A percentile compares a stretch with the other conserved stretches of the same genome.
Conservation (phyloP, 768 basidiomycete species). For the Nidularia sp. region DNA sequence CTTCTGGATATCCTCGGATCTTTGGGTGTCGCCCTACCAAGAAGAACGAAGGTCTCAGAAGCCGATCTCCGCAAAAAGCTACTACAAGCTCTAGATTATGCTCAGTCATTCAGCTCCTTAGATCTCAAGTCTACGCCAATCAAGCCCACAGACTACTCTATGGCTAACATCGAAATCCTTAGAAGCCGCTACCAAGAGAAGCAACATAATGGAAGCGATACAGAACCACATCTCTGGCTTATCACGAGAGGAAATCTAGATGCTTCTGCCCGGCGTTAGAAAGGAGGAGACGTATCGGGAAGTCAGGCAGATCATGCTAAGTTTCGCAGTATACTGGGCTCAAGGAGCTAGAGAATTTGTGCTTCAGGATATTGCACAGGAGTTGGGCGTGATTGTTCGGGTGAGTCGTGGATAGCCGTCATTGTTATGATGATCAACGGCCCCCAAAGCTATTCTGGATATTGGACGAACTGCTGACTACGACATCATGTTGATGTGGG, state of each 20-base stretch:
- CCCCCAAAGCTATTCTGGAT: constrained; percentile 10
- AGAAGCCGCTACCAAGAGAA: constrained; percentile 7
- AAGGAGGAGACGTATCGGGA: constrained; percentile 24
- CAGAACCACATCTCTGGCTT: constrained; percentile 6
- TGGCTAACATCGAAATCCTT: background rate
- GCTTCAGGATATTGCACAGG: constrained; percentile 8
- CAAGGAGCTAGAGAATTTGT: constrained; percentile 10
- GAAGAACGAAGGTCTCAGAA: too few species aligned
- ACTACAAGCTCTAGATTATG: too few species aligned
- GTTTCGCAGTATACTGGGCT: constrained; percentile 12
- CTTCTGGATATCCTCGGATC: too few species aligned
- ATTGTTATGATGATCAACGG: too few species aligned
- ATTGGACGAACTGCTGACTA: constrained; percentile 14
- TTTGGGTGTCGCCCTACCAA: too few species aligned
- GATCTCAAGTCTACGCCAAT: background rate
- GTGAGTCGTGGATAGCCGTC: too few species aligned
- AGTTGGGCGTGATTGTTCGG: too few species aligned
- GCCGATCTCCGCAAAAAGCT: too few species aligned
- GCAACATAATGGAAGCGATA: constrained; percentile 13
- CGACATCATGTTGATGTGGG: background rate
- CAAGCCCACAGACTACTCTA: background rate
- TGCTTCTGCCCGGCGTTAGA: constrained; percentile 3
- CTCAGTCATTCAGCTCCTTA: too few species aligned
- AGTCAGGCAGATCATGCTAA: constrained; percentile 18
- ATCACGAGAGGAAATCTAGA: constrained; percentile 2